Percentiles rank a stretch among this genome's conserved stretches.
Conservation (phyloP, 2,329 filamentous ascomycete genomes). For the Dendryphion nanum region DNA sequence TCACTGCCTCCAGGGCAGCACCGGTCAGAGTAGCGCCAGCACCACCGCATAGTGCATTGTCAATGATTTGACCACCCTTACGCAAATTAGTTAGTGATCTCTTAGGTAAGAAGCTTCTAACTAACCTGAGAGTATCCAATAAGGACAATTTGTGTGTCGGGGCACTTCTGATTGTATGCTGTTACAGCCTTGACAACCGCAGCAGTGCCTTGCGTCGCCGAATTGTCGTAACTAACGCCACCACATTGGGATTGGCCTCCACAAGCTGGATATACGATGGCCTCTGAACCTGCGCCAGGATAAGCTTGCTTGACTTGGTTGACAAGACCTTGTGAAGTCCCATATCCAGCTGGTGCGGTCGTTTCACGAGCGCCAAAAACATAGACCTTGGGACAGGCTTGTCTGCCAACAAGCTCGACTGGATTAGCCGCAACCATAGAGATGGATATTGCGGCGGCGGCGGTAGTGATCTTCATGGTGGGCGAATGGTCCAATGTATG, state of each 20-base stretch:
- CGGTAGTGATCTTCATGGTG: slow-evolving; percentile 34
- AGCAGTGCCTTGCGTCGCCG: slow-evolving; percentile 56
- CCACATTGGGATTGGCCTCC: slow-evolving; percentile 61
- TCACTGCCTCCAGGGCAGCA: slow-evolving; percentile 55
- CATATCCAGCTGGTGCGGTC: slow-evolving; percentile 41
- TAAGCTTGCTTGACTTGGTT: slow-evolving; percentile 42
- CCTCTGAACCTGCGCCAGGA: slow-evolving; percentile 41
- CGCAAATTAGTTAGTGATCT: slow-evolving; percentile 11
- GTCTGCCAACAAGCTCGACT: slow-evolving; percentile 34
- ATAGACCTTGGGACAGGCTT: slow-evolving; percentile 44
- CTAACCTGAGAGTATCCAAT: slow-evolving; percentile 63
- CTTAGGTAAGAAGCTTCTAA: too few relatives aligned
- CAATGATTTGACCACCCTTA: slow-evolving; percentile 62
- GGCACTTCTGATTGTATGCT: slow-evolving; percentile 56
- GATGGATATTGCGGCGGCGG: slow-evolving; percentile 25
- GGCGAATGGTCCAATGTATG: background rate
- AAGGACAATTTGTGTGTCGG: slow-evolving; percentile 57
- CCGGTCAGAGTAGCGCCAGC: slow-evolving; percentile 48
- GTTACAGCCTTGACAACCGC: slow-evolving; percentile 62
- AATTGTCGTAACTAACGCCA: slow-evolving; percentile 59
- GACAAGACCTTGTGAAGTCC: slow-evolving; percentile 41
- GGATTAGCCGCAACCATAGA: slow-evolving; percentile 36
- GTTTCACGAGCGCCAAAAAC: slow-evolving; percentile 47
- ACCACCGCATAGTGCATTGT: slow-evolving; percentile 61
- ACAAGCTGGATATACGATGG: slow-evolving; percentile 55